Base-by-base conservation (phyloP, 208 protist genomes). In the Leishmania amazonensis region DNA sequence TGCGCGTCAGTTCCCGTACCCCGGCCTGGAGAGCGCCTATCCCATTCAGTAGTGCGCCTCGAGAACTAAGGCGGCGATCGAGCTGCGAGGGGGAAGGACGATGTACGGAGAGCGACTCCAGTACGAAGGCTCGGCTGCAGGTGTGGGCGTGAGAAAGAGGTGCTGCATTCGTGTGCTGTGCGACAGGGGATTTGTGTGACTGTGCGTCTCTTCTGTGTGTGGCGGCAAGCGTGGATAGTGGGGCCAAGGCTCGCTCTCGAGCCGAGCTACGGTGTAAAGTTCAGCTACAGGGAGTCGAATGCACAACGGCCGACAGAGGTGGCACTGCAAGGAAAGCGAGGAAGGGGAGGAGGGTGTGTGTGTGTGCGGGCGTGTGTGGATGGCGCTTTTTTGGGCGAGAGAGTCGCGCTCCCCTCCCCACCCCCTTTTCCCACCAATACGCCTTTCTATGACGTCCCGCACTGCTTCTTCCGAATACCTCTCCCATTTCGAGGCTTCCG, bases 1-100 rank as follows among this genome's bases (percentile, higher is more conserved):
- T 64, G 86, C 95, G 57, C 79, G 70, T 21, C 76, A 81, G 75
- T 99, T 96, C 83, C 93, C 92, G 1, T 98, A 98, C 82, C 97
- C 96, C 3, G 96, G 96, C 40, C 83, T 94, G 19, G 87, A 91
- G 64, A 85, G 83, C 47, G 73, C 90, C 3, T 91, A 88, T 79
- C 90, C 90, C 6, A 72, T 67, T 42, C 86, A 87, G 67, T 54
- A 71, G 11, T 51, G 53, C 73, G 4, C 73, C 31, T 42, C 45
- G 51, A 60, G 45, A 24, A n/a, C 31, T 38, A 51, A n/a, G 45
- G 72, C 45, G 35, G 49, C 8, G 21, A 28, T 28, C 11, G 45
- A 62, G 24, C 57, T 62, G 57, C 28, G 24, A 70, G 64, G 28
- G 64, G 64, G 7, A 42, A 42, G 38, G 35, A 45, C 4, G 64